Conservation (phyloP, 169 alveolate genomes). For the Theileria parva region DNA sequence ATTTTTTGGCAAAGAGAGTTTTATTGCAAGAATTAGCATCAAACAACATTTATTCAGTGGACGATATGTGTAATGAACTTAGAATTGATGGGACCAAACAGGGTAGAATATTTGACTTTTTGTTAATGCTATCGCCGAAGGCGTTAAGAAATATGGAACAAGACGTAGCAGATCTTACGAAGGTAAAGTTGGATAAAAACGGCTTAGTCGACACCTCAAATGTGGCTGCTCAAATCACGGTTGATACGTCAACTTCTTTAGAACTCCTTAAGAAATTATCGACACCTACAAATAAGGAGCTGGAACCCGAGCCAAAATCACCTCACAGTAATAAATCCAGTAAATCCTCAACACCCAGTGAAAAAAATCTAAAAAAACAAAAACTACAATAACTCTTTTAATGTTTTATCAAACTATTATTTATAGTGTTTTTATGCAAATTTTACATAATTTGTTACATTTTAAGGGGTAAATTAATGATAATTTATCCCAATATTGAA, state of each 20-base stretch:
- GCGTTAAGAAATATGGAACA: conserved; percentile 30
- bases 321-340: neutral
- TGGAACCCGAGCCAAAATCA: neutral
- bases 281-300: neutral
- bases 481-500: too few relatives aligned
- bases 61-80: conserved; percentile 58
- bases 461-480: too few relatives aligned
- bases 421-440: too few relatives aligned
- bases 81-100: conserved; percentile 62
- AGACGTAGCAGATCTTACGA: conserved; percentile 54
- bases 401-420: neutral
- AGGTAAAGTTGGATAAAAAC: conserved; percentile 56
- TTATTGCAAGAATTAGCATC: conserved; percentile 60
- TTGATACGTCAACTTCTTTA: neutral
- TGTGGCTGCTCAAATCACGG: conserved; percentile 41
- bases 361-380: neutral
- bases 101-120: conserved; percentile 60
- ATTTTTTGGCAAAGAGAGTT: conserved; percentile 67
- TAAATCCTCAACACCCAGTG: neutral
- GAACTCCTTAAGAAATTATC: neutral
- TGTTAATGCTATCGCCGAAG: conserved; percentile 53
- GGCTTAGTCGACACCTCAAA: conserved; percentile 38
- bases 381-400: neutral
- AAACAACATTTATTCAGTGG: conserved; percentile 53
- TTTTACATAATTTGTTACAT: neutral